Evolutionary conservation across 2,329 filamentous ascomycete genomes (phyloP).

Genomic region (Stylonectria norvegica): DNA sequence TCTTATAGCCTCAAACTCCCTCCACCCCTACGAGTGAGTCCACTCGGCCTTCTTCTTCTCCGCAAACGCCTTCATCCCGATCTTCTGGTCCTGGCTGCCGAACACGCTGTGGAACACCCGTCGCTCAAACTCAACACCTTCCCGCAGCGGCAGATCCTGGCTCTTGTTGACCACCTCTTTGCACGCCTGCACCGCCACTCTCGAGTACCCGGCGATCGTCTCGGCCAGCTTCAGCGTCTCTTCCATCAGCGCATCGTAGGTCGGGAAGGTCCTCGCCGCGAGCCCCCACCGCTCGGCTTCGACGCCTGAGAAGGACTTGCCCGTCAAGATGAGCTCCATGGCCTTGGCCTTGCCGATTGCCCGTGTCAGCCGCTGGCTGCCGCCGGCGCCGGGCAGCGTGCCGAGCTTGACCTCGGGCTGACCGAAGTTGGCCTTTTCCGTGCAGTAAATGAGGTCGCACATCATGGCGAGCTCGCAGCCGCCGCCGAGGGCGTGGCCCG

Average conservation of each 20-base stretch:
- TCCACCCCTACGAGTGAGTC: conserved; percentile 63
- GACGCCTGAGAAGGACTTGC: conserved; percentile 75
- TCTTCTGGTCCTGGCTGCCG: conserved; percentile 94
- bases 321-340: conserved; percentile 89
- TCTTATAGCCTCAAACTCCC: background rate
- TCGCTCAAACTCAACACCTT: conserved; percentile 93
- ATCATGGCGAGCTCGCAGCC: conserved; percentile 97
- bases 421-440: conserved; percentile 80
- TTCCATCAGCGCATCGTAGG: conserved; percentile 77
- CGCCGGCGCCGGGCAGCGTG: conserved; percentile 86
- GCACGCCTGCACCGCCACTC: conserved; percentile 79
- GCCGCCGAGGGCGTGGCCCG: conserved; percentile 89
- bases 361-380: conserved; percentile 80
- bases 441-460: conserved; percentile 94
- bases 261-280: conserved; percentile 76
- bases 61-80: conserved; percentile 92
- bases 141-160: conserved; percentile 80
- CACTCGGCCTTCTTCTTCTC: conserved; percentile 93
- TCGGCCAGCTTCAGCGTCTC: conserved; percentile 79
- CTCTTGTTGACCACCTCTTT: conserved; percentile 99
- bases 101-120: conserved; percentile 91
- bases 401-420: conserved; percentile 97
- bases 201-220: conserved; percentile 82
- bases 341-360: conserved; percentile 80
- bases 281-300: conserved; percentile 90